These are phyloP conservation scores for Boletus vinaceobasis DNA, from an alignment of 768 basidiomycete genomes.

Conservation along the genomic window DNA sequence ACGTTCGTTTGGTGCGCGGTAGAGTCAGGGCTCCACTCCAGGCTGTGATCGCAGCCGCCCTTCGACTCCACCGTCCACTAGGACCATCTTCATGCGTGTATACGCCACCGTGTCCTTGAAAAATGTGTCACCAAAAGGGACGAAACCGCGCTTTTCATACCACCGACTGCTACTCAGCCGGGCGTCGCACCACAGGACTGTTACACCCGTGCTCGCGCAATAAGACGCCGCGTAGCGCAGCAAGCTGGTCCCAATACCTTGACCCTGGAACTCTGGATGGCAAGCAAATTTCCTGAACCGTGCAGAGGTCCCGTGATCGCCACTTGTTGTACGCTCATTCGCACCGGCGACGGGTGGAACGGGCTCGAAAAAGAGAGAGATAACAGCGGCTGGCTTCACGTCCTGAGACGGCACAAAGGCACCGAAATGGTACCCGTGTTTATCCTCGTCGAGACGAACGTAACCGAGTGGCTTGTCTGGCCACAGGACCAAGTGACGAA, in stretches of 20 bases:
- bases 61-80: conserved; percentile 8
- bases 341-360: conserved; percentile 21
- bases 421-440: conserved; percentile 50
- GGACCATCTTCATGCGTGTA: conserved; percentile 47
- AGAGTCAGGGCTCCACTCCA: background rate
- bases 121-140: conserved; percentile 48
- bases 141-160: conserved; percentile 53
- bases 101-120: conserved; percentile 56
- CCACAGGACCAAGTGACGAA: conserved; percentile 60
- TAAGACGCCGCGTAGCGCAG: conserved; percentile 40
- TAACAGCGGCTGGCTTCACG: conserved; percentile 48
- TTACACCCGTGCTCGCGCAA: conserved; percentile 38
- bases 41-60: background rate
- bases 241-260: conserved; percentile 50
- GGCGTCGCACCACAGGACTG: conserved; percentile 58
- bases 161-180: conserved; percentile 41
- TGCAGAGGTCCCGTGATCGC: conserved; percentile 20
- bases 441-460: conserved; percentile 52
- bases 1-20: background rate
- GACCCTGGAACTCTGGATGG: conserved; percentile 46
- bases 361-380: conserved; percentile 52
- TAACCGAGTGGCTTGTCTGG: conserved; percentile 46
- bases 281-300: conserved; percentile 66
- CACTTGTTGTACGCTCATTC: conserved; percentile 2
- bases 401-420: conserved; percentile 42